These are phyloP conservation scores for Pythium apleroticum DNA, from an alignment of 352 stramenopile genomes.

Conservation along the genomic window DNA sequence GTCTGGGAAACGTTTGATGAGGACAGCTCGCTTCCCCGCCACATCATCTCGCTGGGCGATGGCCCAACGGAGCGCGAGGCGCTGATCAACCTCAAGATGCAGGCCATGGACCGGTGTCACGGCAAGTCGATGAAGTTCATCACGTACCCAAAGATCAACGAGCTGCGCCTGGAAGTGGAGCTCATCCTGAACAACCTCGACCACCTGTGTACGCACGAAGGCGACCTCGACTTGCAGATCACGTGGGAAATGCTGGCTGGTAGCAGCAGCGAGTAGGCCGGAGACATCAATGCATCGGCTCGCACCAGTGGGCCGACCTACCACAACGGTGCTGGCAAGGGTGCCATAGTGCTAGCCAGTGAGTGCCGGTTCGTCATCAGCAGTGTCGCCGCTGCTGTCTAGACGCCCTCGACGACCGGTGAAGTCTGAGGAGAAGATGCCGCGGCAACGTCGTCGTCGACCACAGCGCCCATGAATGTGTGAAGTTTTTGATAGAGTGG, in stretches of 20 bases:
- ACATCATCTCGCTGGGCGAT: slow-evolving; percentile 84
- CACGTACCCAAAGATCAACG: slow-evolving; percentile 82
- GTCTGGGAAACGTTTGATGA: slow-evolving; percentile 68
- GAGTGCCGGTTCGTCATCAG: not conserved
- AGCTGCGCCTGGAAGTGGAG: slow-evolving; percentile 77
- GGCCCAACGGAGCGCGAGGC: slow-evolving; percentile 81
- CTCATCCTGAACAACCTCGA: slow-evolving; percentile 81
- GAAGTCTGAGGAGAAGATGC: not conserved
- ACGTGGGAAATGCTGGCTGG: slow-evolving; percentile 74
- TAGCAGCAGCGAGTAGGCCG: slow-evolving; percentile 36
- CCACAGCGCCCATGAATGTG: slow-evolving; percentile 12
- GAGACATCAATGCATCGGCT: not conserved
- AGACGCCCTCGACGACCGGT: not conserved
- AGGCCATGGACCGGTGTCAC: slow-evolving; percentile 75
- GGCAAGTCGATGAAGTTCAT: slow-evolving; percentile 90
- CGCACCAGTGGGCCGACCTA: too few relatives aligned
- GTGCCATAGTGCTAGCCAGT: not conserved
- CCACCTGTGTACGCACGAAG: slow-evolving; percentile 79
- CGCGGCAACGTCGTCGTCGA: slow-evolving; percentile 19
- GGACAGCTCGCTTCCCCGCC: slow-evolving; percentile 58
- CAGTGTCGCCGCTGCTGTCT: not conserved
- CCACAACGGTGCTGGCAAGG: not conserved
- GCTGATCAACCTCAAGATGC: slow-evolving; percentile 86
- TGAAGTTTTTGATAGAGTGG: slow-evolving; percentile 23
- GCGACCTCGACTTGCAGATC: slow-evolving; percentile 82